Evolutionary conservation across 805 yeast genomes (phyloP).

Genomic region (Alloascoidea hylecoeti): DNA sequence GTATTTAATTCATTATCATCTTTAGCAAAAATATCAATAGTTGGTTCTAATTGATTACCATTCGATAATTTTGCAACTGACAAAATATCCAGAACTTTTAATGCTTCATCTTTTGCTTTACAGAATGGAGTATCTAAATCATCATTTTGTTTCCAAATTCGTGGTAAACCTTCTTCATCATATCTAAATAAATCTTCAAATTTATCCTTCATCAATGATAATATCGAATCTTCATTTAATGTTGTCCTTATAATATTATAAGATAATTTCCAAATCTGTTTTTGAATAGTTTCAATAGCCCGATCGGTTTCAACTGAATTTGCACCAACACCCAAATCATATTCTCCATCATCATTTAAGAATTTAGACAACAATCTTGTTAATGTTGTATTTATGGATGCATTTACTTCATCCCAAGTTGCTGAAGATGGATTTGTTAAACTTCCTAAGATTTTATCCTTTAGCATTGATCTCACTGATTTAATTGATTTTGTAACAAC

Average conservation of each 20-base stretch:
- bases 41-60: slow-evolving; percentile 47
- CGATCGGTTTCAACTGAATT: slow-evolving; percentile 23
- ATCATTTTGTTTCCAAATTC: slow-evolving; percentile 57
- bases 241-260: slow-evolving; percentile 44
- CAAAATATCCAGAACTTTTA: slow-evolving; percentile 42
- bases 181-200: slow-evolving; percentile 79
- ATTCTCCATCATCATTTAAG: slow-evolving; percentile 13
- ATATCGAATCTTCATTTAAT: slow-evolving; percentile 50
- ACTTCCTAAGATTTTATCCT: slow-evolving; percentile 1
- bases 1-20: too few relatives aligned
- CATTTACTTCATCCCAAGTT: slow-evolving; percentile 48
- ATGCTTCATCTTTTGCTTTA: slow-evolving; percentile 43
- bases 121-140: slow-evolving; percentile 60
- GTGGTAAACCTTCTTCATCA: slow-evolving; percentile 72
- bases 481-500: slow-evolving; percentile 19
- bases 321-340: slow-evolving; percentile 60
- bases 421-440: slow-evolving; percentile 12
- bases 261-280: slow-evolving; percentile 52
- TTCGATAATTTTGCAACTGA: slow-evolving; percentile 37
- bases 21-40: slow-evolving; percentile 26
- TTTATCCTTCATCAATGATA: slow-evolving; percentile 53
- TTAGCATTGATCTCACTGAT: slow-evolving; percentile 24
- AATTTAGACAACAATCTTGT: slow-evolving; percentile 18
- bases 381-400: slow-evolving; percentile 24
- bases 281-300: slow-evolving; percentile 29